These are phyloP conservation scores for Paulownia fortunei DNA, from an alignment of 257 asterid species.

Conservation along the genomic window DNA sequence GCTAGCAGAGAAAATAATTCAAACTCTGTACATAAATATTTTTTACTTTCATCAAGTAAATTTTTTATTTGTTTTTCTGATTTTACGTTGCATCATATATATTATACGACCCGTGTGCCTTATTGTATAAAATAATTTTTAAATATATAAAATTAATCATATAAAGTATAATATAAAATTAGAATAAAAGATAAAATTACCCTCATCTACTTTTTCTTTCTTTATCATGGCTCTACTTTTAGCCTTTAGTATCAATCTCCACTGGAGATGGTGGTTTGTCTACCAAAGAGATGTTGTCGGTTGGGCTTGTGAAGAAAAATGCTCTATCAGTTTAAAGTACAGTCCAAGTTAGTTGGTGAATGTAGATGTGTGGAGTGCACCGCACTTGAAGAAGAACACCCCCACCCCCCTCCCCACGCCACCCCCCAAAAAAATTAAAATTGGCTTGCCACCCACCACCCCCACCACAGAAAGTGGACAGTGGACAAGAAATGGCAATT, in stretches of 20 bases:
- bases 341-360: slow-evolving; percentile 45
- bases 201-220: slow-evolving; percentile 33
- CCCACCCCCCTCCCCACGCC: background rate
- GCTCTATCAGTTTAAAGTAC: slow-evolving; percentile 32
- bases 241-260: background rate
- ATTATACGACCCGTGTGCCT: too few species aligned
- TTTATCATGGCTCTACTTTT: slow-evolving; percentile 20
- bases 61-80: too few species aligned
- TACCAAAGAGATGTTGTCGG: slow-evolving; percentile 45
- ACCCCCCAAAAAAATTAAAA: too few species aligned
- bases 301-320: slow-evolving; percentile 31
- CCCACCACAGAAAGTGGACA: slow-evolving; percentile 24
- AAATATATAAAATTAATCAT: too few species aligned
- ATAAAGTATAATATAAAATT: too few species aligned
- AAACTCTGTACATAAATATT: background rate
- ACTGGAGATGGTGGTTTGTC: slow-evolving; percentile 40
- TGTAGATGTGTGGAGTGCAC: slow-evolving; percentile 33
- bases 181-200: too few species aligned
- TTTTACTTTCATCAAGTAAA: slow-evolving; percentile 20
- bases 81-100: too few species aligned
- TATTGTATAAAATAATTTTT: too few species aligned
- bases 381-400: background rate
- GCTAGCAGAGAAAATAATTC: background rate
- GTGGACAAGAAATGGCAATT: background rate
- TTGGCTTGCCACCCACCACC: background rate